Conservation (phyloP, 1,284 basidiomycete genomes). For the Sparassis latifolia region DNA sequence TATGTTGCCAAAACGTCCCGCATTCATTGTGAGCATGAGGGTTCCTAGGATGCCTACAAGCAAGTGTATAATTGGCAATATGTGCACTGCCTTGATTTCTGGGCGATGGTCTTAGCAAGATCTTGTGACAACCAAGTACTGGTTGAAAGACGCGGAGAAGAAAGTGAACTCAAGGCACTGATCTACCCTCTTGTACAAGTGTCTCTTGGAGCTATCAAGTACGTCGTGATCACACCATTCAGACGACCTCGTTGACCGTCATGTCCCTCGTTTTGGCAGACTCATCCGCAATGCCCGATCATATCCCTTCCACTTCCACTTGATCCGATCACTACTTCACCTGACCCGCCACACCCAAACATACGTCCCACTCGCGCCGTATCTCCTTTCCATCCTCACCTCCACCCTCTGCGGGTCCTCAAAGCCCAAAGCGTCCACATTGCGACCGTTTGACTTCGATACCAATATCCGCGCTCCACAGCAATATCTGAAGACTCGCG, state of each 20-base stretch:
- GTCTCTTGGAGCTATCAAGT: slow-evolving; percentile 88
- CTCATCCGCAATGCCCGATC: slow-evolving; percentile 79
- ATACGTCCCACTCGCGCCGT: slow-evolving; percentile 87
- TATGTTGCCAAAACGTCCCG: slow-evolving; percentile 7
- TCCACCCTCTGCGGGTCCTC: slow-evolving; percentile 69
- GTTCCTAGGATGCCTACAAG: slow-evolving; percentile 73
- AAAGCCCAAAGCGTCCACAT: slow-evolving; percentile 81
- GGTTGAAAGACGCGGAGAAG: slow-evolving; percentile 44
- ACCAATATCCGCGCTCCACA: slow-evolving; percentile 84
- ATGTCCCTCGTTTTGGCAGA: slow-evolving; percentile 34
- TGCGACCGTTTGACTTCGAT: slow-evolving; percentile 87
- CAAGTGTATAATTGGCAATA: slow-evolving; percentile 99
- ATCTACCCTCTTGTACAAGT: slow-evolving; percentile 97
- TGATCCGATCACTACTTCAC: slow-evolving; percentile 67
- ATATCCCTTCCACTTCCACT: slow-evolving; percentile 76
- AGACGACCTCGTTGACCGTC: no score
- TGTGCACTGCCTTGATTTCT: slow-evolving; percentile 94
- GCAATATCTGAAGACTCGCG: slow-evolving; percentile 83
- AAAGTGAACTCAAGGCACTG: slow-evolving; percentile 80
- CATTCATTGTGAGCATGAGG: slow-evolving; percentile 6
- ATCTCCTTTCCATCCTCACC: slow-evolving; percentile 83
- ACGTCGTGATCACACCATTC: slow-evolving; percentile 20
- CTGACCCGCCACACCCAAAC: slow-evolving; percentile 74
- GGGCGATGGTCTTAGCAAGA: slow-evolving; percentile 84
- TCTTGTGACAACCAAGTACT: slow-evolving; percentile 64